Evolutionary conservation across 805 yeast genomes (phyloP), one percentile per base, ranked within the genome.

Genomic region (Cyberlindnera lachancei): DNA sequence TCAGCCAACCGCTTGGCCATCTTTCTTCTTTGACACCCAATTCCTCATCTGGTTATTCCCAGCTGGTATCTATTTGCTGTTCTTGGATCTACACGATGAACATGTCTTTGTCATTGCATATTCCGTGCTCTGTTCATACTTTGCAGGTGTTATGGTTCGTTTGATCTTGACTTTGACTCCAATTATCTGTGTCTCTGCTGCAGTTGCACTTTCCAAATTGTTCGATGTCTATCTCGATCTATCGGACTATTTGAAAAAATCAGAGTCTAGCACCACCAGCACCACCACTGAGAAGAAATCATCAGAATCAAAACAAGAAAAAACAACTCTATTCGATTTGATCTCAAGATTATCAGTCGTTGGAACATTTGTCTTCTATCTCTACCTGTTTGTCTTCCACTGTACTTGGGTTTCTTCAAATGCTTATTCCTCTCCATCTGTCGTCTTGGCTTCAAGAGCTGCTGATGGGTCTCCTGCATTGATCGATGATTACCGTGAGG

Each of bases 1-100:
- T 67, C 99, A 92, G 68, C 99, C 99, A 38, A 90, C 97, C n/a
- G 95, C 98, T 4, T 92, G 99, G 99, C 95, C 97, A 9, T 77
- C 96, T 10, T 94, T 92, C 59, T 92, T 86, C 73, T 85, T 90
- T 56, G 98, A 92, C 58, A 79, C 92, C 31, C 84, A 78, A 50
- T 74, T 90, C 68, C 68, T 92, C 61, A 84, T 90, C 50, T 94
- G 98, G 98, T 68, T 92, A 46, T 92, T 92, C 84, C 98, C 99
- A 33, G 96, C 88, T 6, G 99, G 98, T 42, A 81, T 94, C 30
- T 92, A 83, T 63, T 61, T 92, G 45, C 70, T 90, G 46, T 83
- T 92, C 73, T 83, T 83, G 58, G 96, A 92, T 38, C 68, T 92
- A 53, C 72, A 77, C 34, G 84, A 92, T 55, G 96, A 88, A 63